These are phyloP conservation scores for Penicillium salamii DNA, from an alignment of 495 filamentous ascomycete genomes.

Conservation along the genomic window DNA sequence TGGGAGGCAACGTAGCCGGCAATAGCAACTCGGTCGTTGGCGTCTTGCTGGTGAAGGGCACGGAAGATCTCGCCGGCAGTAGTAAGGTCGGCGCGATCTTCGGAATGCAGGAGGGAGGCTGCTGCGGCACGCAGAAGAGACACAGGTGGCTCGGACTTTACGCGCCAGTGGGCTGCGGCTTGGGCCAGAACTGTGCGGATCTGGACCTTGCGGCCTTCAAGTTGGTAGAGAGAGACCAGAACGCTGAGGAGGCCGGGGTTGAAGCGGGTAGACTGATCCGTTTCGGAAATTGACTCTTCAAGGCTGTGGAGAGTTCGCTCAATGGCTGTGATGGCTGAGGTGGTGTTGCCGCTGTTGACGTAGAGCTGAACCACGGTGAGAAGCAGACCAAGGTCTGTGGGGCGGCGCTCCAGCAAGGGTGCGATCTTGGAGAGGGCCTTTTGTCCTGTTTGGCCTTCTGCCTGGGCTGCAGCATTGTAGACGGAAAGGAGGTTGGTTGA, in stretches of 20 bases:
- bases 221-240: conserved; percentile 75
- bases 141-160: conserved; percentile 46
- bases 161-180: conserved; percentile 79
- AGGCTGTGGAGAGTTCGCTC: conserved; percentile 71
- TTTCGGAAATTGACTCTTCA: conserved; percentile 60
- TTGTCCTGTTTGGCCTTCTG: conserved; percentile 60
- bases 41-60: conserved; percentile 58
- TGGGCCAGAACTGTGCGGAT: conserved; percentile 70
- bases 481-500: conserved; percentile 65
- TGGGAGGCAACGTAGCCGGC: conserved; percentile 85
- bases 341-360: conserved; percentile 68
- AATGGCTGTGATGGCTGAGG: conserved; percentile 70
- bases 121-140: conserved; percentile 78
- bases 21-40: conserved; percentile 60
- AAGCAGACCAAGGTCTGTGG: conserved; percentile 79
- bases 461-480: conserved; percentile 75
- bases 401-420: conserved; percentile 70
- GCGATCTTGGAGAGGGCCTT: conserved; percentile 71
- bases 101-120: conserved; percentile 72
- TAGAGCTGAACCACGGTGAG: conserved; percentile 85
- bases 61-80: conserved; percentile 74
- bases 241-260: conserved; percentile 85
- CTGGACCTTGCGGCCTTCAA: conserved; percentile 71
- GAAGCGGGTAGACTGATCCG: conserved; percentile 68
- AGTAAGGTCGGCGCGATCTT: conserved; percentile 59